Base-by-base conservation (phyloP, 352 stramenopile genomes). In the Globisporangium nagaii region DNA sequence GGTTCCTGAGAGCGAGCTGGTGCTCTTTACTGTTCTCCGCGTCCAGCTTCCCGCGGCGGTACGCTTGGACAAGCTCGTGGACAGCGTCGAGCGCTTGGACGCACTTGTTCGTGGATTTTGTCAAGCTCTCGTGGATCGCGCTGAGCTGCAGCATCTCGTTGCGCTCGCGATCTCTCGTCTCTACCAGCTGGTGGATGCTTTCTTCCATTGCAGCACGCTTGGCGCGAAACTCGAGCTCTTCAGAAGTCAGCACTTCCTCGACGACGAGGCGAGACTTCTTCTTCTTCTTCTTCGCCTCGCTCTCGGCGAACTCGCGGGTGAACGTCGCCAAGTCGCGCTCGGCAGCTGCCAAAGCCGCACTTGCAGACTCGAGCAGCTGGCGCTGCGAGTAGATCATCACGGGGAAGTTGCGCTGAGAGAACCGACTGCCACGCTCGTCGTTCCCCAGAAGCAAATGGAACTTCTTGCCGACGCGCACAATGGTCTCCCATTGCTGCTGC, bases 211-310 rank as follows among this genome's bases (percentile, higher is more conserved):
- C 53, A 8, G 63, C 43, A 57, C 71, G 71, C 32, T 54, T 70
- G 9, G 53, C 45, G 15, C 62, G 77, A 46, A 91, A 93, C 8
- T 66, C 56, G n/a, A 82, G 46, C 34, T 91, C 74, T 56, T 90
- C 80, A 0, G 72, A 67, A 0, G 78, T 83, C 9, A 87, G 43
- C 2, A 84, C 52, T 34, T 91, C 73, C 51, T 88, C 78, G 0
- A 91, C 75, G 1, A 93, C 80, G 0, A 93, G 62, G 1, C 79
- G 71, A 0, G 80, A 89, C 42, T 88, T 90, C 43, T 90, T 93
- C 62, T 93, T 93, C 43, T 93, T 93, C 58, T 85, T 86, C 54
- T 86, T 91, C 2, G 73, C 65, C 57, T 89, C 71, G 22, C 67
- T 57, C 31, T 88, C 83, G 1, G 77, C 59, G 39, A 88, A 88